Evolutionary conservation across 129 eudicot genomes (phyloP), one percentile per base, ranked within the genome.

Genomic region (Mikania micrantha): DNA sequence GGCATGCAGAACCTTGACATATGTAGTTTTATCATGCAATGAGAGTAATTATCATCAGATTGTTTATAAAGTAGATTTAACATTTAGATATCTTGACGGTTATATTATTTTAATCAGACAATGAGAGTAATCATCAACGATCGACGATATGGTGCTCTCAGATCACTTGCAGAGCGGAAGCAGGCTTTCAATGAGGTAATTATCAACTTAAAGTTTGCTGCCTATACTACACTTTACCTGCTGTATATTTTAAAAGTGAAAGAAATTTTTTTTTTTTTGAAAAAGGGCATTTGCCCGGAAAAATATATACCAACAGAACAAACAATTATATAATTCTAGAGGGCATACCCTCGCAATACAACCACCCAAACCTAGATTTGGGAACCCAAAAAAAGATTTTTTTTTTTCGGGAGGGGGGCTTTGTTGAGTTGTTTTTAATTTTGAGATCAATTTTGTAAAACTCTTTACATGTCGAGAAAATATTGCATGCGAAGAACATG

Each of bases 101-200:
- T 41, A 9, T 68, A 11, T 2, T 74, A 25, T 16, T 27, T 71
- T 12, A 72, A 57, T 61, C 76, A 91, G 96, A 83, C 90, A 59
- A 90, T 94, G 99, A 85, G 93, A 77, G 79, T 80, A 45, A 90
- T 94, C 22, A 87, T 89, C 52, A 89, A 83, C 74, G 99, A 94
- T 76, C 70, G 70, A 79, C 87, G 97, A 68, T 94, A 90, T 71
- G 87, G 82, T 66, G 85, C 90, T 39, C 82, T 94, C 38, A 81
- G 79, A 79, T 41, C 99, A 71, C 93, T 89, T 59, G 85, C 84
- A 42, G 97, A 89, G 76, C 71, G 95, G 63, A 94, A 90, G 79
- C 99, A 94, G 72, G 84, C 87, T 70, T 94, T 94, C 47, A 86
- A 65, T 29, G 99, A 94, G 99, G 99, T 90, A 69, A 74, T 28